A percentile compares a stretch with the other conserved stretches of the same genome.
Evolutionary conservation across 2,329 filamentous ascomycete species (phyloP).

Genomic region (Raffaelea deltoideospora): DNA sequence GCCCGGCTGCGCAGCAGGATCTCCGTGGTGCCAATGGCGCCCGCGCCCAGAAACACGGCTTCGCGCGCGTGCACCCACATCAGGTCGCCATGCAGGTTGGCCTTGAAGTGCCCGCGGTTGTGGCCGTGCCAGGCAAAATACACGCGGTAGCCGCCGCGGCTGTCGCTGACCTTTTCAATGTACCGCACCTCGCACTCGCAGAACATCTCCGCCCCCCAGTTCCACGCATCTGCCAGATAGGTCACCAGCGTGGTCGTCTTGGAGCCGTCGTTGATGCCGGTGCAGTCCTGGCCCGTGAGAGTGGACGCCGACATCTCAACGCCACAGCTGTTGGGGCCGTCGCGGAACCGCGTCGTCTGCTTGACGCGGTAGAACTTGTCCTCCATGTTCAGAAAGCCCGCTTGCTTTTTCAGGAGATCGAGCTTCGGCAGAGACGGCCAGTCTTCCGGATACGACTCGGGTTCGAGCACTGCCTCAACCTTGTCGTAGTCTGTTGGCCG

Average conservation of each 20-base stretch:
- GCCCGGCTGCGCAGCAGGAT: conserved; percentile 46
- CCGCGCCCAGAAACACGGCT: conserved; percentile 51
- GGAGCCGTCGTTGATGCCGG: conserved; percentile 52
- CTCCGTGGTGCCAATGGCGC: conserved; percentile 49
- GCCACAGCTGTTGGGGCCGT: conserved; percentile 46
- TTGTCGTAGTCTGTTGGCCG: conserved; percentile 44
- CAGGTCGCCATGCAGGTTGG: conserved; percentile 39
- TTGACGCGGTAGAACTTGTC: conserved; percentile 39
- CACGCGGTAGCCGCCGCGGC: conserved; percentile 41
- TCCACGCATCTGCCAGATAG: conserved; percentile 55
- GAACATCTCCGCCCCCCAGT: conserved; percentile 58
- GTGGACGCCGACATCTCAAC: conserved; percentile 47
- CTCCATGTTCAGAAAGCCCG: conserved; percentile 30
- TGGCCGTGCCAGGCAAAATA: conserved; percentile 50
- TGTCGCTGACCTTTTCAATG: conserved; percentile 33
- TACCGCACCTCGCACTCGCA: conserved; percentile 53
- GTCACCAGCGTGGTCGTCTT: conserved; percentile 53
- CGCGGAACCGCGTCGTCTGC: conserved; percentile 48
- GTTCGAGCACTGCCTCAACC: conserved; percentile 41
- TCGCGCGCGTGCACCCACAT: conserved; percentile 54
- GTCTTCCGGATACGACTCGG: conserved; percentile 38
- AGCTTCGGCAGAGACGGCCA: conserved; percentile 44
- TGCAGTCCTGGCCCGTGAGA: conserved; percentile 46
- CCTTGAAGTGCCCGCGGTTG: conserved; percentile 37
- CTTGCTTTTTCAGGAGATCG: conserved; percentile 40